phyloP scores from a whole-genome alignment of 1,284 basidiomycete genomes.

The Termitomyces sp. region DNA sequence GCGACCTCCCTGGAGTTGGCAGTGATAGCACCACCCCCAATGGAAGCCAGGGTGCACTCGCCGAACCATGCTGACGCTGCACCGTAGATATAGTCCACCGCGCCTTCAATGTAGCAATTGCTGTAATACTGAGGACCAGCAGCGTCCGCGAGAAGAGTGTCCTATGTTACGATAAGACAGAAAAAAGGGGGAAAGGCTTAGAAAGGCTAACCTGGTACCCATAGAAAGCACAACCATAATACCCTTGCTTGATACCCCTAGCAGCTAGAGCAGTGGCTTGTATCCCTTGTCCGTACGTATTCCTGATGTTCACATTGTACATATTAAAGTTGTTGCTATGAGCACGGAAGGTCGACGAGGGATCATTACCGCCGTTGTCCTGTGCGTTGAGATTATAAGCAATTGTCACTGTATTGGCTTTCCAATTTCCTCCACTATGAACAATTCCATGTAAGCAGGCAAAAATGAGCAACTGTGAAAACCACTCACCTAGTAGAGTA shows the following conservation, averaged over 20 bases:
- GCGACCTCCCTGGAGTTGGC: constrained; percentile 22
- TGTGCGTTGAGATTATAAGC: constrained; percentile 25
- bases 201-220: constrained; percentile 15
- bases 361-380: constrained; percentile 21
- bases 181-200: no score
- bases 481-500: constrained; percentile 20
- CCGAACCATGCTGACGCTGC: constrained; percentile 26
- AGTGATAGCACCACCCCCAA: constrained; percentile 25
- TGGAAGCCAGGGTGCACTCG: constrained; percentile 23
- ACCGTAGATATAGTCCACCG: constrained; percentile 27
- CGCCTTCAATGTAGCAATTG: constrained; percentile 26
- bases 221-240: constrained; percentile 22
- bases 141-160: constrained; percentile 15
- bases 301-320: constrained; percentile 25
- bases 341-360: constrained; percentile 16
- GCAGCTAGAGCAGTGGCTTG: constrained; percentile 25
- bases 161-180: neutral
- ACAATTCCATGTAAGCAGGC: neutral
- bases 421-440: constrained; percentile 19
- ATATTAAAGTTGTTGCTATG: constrained; percentile 19
- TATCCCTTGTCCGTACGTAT: constrained; percentile 23
- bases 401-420: constrained; percentile 24
- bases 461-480: neutral
- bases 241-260: constrained; percentile 21
- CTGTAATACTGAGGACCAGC: constrained; percentile 17